phyloP scores from a whole-genome alignment of 73 alveolate genomes.

The Paraurostyla sp. region DNA sequence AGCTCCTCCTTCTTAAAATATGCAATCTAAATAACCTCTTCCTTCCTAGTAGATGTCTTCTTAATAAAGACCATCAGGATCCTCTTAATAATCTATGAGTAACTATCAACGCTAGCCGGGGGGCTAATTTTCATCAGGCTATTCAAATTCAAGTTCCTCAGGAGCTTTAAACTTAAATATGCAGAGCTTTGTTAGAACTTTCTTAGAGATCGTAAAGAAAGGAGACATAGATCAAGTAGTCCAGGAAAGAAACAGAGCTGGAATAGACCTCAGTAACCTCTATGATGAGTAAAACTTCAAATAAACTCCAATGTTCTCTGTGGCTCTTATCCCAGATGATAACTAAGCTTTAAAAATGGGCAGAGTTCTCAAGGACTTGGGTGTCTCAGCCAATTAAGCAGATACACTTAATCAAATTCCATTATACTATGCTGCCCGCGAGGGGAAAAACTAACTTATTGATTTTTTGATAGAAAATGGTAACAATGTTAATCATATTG shows the following conservation, averaged over 20 bases:
- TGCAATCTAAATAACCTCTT: background rate
- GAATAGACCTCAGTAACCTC: conserved; percentile 19
- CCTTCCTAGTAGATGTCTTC: background rate
- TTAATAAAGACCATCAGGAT: no score
- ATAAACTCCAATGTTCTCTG: conserved; percentile 25
- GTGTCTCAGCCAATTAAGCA: background rate
- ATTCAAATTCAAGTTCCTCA: background rate
- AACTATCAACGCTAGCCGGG: background rate
- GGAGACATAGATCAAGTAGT: conserved; percentile 44
- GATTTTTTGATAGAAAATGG: conserved; percentile 52
- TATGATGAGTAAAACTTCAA: conserved; percentile 28
- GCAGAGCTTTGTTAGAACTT: background rate
- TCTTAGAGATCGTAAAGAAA: conserved; percentile 10
- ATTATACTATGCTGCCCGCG: conserved; percentile 70
- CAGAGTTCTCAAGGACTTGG: background rate
- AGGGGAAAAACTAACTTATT: conserved; percentile 45
- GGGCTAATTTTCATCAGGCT: background rate
- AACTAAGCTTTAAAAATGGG: background rate
- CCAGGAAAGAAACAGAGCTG: conserved; percentile 14
- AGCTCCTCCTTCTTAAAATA: background rate
- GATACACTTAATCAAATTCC: conserved; percentile 65
- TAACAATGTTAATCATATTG: conserved; percentile 64
- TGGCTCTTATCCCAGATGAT: conserved; percentile 14
- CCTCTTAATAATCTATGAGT: background rate
- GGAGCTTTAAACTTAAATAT: background rate